A percentile compares a stretch with the other conserved stretches of the same genome.
Evolutionary conservation across 768 basidiomycete genomes (phyloP).

Genomic region (Lyophyllum shimeji): DNA sequence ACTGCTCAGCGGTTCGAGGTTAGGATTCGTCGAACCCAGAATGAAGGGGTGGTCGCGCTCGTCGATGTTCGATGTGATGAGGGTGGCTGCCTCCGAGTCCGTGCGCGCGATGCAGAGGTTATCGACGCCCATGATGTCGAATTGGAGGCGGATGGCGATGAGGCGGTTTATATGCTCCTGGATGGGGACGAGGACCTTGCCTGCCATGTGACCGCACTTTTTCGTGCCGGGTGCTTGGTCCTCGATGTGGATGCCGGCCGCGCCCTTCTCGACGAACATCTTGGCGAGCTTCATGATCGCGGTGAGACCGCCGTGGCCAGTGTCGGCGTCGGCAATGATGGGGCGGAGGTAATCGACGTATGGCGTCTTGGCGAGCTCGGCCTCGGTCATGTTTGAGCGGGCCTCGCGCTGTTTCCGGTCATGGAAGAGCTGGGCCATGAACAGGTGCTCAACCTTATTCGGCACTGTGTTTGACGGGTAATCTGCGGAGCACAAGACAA

Average conservation of each 20-base stretch:
- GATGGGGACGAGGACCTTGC: conserved; percentile 96
- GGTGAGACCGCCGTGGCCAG: conserved; percentile 97
- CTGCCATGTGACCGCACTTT: conserved; percentile 94
- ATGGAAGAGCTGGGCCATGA: conserved; percentile 98
- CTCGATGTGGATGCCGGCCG: conserved; percentile 96
- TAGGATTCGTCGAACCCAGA: conserved; percentile 82
- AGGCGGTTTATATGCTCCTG: conserved; percentile 98
- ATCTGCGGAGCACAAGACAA: conserved; percentile 43
- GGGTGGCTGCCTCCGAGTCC: conserved; percentile 96
- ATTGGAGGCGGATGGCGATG: conserved; percentile 95
- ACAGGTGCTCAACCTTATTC: conserved; percentile 97
- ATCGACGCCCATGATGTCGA: conserved; percentile 97
- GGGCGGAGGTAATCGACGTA: conserved; percentile 90
- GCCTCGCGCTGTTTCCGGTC: conserved; percentile 93
- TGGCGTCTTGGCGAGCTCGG: conserved; percentile 69
- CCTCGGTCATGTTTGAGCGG: conserved; percentile 67
- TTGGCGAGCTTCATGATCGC: conserved; percentile 98
- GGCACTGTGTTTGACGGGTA: conserved; percentile 99
- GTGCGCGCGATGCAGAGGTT: conserved; percentile 93
- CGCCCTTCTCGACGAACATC: conserved; percentile 98
- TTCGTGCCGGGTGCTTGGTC: conserved; percentile 98
- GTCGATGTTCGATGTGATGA: conserved; percentile 96
- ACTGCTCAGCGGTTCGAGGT: conserved; percentile 65
- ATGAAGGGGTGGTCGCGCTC: conserved; percentile 98
- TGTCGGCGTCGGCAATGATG: conserved; percentile 95